Evolutionary conservation across 2,329 filamentous ascomycete species (phyloP), one percentile per base, ranked within the genome.

Genomic region (Clonostachys solani): DNA sequence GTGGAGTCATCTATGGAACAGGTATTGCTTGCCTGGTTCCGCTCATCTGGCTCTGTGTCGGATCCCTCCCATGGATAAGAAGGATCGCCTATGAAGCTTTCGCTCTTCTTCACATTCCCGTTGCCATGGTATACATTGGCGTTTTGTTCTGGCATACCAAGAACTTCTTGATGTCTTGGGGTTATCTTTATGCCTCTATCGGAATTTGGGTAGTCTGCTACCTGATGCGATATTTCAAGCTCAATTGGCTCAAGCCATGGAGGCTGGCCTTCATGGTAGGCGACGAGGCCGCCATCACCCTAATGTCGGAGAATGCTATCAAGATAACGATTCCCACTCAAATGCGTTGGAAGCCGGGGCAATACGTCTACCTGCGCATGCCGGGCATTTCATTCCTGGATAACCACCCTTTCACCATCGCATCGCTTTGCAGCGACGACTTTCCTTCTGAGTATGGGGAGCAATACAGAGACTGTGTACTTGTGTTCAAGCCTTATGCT

Each of bases 81-180:
- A 77, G 85, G 50, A 74, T 82, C 53, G 85, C 89, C 54, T 97
- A 96, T 65, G 92, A 97, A 63, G 66, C 90, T 1, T 97, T 97
- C 60, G 83, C 92, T 16, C 66, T 86, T 33, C 71, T 95, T 4
- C 92, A 97, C 60, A 81, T 92, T 0, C 91, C 92, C 0, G 86
- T 90, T 10, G 86, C 89, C 1, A 79, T 92, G 37, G 72, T 88
- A 13, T 95, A 94, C 60, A 72, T 96, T 7, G 92, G 78, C 2
- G 79, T 95, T 62, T 76, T 97, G 29, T 95, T 97, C 69, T 97
- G 92, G 92, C 92, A 97, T 65, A 94, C 89, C 58, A 87, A 92
- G 66, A 96, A 96, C 66, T 95, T 88, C 56, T 78, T 96, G 36
- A 85, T 84, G 47, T 95, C 92, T 0, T 96, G 92, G 92, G 75